phyloP scores from a whole-genome alignment of 139 green algal species.

The Chlorella sp. region DNA sequence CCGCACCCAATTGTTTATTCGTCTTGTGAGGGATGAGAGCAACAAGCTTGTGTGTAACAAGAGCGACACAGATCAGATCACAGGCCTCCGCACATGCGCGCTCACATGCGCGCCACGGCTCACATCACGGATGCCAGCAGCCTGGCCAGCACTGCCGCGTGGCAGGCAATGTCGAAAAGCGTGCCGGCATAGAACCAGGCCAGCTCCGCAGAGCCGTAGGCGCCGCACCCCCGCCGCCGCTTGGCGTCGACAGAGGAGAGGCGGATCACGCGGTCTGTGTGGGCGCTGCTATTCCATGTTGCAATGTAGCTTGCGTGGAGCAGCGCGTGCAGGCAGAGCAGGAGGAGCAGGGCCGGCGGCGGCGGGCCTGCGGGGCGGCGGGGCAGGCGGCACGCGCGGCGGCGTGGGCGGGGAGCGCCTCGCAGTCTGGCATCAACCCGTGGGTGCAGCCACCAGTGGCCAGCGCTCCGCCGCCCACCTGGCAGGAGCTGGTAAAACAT shows the following conservation, averaged over 20 bases:
- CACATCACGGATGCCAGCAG: too few species aligned
- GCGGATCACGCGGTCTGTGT: conserved; percentile 16
- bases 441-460: neutral
- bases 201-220: neutral
- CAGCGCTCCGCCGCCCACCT: neutral
- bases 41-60: too few species aligned
- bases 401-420: neutral
- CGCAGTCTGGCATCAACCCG: neutral
- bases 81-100: too few species aligned
- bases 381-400: neutral
- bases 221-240: neutral
- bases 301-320: conserved; percentile 16
- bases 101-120: too few species aligned
- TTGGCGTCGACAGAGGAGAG: neutral
- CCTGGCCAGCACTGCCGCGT: neutral
- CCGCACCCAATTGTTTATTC: too few species aligned
- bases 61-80: too few species aligned
- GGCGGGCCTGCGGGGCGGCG: too few species aligned
- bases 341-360: neutral
- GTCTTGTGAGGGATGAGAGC: too few species aligned
- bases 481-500: neutral
- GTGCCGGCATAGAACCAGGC: conserved; percentile 6
- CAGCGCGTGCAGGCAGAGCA: neutral
- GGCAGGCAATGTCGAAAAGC: neutral
- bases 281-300: conserved; percentile 10